Conservation (phyloP, 129 eudicot genomes). For the Gnaphalium uliginosum region DNA sequence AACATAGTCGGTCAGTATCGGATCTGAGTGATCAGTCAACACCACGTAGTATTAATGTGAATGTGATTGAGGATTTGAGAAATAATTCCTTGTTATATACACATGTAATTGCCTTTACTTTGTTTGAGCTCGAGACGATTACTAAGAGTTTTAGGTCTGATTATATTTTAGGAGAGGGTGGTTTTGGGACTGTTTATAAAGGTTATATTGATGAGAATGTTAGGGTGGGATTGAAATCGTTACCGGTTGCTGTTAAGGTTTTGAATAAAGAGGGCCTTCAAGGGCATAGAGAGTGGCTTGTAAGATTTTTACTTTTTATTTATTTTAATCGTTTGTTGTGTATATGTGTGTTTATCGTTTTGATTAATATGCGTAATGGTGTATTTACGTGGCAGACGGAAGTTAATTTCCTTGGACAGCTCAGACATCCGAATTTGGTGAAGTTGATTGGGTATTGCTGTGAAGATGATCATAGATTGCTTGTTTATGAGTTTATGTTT, state of each 20-base stretch:
- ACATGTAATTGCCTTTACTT: slow-evolving; percentile 86
- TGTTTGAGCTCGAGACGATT: slow-evolving; percentile 90
- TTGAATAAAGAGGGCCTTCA: slow-evolving; percentile 97
- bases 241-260: slow-evolving; percentile 97
- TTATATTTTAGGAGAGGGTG: slow-evolving; percentile 93
- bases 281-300: slow-evolving; percentile 99
- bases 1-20: slow-evolving; percentile 70
- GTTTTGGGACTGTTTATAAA: slow-evolving; percentile 94
- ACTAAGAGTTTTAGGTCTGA: slow-evolving; percentile 96
- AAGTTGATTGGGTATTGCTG: slow-evolving; percentile 96
- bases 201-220: slow-evolving; percentile 98
- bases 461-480: slow-evolving; percentile 96
- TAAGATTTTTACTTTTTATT: slow-evolving; percentile 36
- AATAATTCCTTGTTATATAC: slow-evolving; percentile 73
- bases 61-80: slow-evolving; percentile 60
- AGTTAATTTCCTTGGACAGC: slow-evolving; percentile 95
- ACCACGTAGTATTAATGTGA: slow-evolving; percentile 54
- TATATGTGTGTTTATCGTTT: neutral
- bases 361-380: slow-evolving; percentile 16
- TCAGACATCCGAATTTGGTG: slow-evolving; percentile 88
- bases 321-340: neutral
- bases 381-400: slow-evolving; percentile 55
- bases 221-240: slow-evolving; percentile 90
- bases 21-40: slow-evolving; percentile 92
- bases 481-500: slow-evolving; percentile 94